Base-by-base conservation (phyloP, 169 alveolate species). In the Cryptosporidium canis region DNA sequence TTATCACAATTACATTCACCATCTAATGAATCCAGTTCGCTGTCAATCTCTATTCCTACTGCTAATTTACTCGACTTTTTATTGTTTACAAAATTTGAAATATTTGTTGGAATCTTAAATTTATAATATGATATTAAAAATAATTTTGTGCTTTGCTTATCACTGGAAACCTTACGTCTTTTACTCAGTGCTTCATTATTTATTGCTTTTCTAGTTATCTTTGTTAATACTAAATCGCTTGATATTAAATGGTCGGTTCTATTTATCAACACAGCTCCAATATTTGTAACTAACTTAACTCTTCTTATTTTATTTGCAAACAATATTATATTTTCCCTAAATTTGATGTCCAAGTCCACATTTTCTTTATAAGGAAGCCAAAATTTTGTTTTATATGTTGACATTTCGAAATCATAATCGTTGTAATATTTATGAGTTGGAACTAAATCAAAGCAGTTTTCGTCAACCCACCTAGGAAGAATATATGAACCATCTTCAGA, bases 391-490 rank as follows among this genome's bases (percentile, higher is more conserved):
- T 14, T 37, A 18, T 61, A 77, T 21, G 21, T 41, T 3, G 63
- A 58, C 9, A 43, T 11, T 24, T 77, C 72, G 0, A 14, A 11
- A 7, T 77, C 87, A 41, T 29, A 56, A 11, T 61, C 71, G 1
- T 51, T 44, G 14, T 77, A 29, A 66, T 37, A 44, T 33, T 27
- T 48, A 24, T 77, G 66, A 16, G 2, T 8, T 29, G 87, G 77
- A 41, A 77, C 21, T 31, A 77, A 35, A 39, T 37, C 24, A 39
- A 7, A 0, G 2, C 55, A 0, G 2, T 39, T 64, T 18, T 55
- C 29, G 43, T 55, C 51, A 39, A 77, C 72, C 87, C 87, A 77
- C 58, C 58, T 77, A 3, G 87, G 87, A 41, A 39, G 61, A 24
- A 77, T 77, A 41, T 77, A 77, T 5, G 87, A 39, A 9, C 77